Evolutionary conservation across 257 asterid genomes (phyloP).

Genomic region (Gardenia jasminoides): DNA sequence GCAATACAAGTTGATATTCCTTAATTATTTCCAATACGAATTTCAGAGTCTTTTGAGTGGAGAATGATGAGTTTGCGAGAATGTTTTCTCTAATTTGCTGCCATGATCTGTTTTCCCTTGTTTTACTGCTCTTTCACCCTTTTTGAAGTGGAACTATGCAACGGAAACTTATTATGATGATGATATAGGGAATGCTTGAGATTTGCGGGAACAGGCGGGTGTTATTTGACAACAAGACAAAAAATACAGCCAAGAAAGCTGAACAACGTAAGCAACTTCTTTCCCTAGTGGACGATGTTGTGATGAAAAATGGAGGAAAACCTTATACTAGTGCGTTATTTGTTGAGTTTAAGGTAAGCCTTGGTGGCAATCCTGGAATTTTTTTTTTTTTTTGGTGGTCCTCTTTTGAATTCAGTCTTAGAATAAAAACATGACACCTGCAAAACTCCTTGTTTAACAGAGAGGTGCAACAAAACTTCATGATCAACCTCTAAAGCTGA

Average conservation of each 20-base stretch:
- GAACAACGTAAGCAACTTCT: constrained; percentile 30
- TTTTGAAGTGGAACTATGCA: not conserved
- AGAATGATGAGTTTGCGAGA: too few species aligned
- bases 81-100: too few species aligned
- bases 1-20: too few species aligned
- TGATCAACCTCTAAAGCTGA: constrained; percentile 47
- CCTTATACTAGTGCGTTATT: constrained; percentile 60
- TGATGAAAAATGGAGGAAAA: constrained; percentile 47
- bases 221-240: constrained; percentile 63
- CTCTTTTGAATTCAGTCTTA: not conserved
- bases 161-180: not conserved
- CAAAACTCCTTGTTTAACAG: constrained; percentile 24
- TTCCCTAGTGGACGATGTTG: constrained; percentile 49
- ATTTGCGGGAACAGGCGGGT: constrained; percentile 68
- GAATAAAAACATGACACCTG: not conserved
- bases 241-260: constrained; percentile 34
- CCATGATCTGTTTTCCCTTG: not conserved
- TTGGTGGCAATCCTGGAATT: not conserved
- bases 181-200: constrained; percentile 43
- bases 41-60: too few species aligned
- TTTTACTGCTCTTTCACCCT: too few species aligned
- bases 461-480: constrained; percentile 39
- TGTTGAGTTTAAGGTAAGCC: constrained; percentile 42
- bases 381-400: too few species aligned
- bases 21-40: too few species aligned